A percentile compares a stretch with the other conserved stretches of the same genome.
These are phyloP conservation scores for Yueomyces sp. DNA, from an alignment of 1,139 yeast species.

Conservation along the genomic window DNA sequence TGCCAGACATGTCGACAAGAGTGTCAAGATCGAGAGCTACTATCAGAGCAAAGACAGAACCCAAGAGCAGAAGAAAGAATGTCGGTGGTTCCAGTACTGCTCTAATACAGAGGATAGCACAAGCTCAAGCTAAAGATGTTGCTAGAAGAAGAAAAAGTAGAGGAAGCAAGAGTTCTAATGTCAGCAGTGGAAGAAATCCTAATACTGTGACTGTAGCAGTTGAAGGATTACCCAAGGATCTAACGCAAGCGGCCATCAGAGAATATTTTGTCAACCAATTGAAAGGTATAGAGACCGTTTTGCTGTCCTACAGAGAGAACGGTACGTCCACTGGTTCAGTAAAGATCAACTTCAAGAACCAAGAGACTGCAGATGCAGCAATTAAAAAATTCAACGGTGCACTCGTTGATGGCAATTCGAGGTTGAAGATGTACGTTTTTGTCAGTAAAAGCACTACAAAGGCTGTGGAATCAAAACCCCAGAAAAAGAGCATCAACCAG, in stretches of 20 bases:
- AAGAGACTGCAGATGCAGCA: neutral
- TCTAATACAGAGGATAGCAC: too few species aligned
- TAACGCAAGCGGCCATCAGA: neutral
- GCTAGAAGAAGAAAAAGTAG: neutral
- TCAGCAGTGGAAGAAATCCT: neutral
- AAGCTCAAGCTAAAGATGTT: neutral
- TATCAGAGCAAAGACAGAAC: neutral
- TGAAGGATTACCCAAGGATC: neutral
- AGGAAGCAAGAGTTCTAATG: constrained; percentile 1
- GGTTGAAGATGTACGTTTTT: neutral
- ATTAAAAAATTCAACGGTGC: neutral
- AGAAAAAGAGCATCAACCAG: too few species aligned
- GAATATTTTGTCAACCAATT: neutral
- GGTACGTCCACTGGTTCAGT: neutral
- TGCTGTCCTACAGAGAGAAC: neutral
- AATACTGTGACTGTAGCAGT: neutral
- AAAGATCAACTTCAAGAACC: neutral
- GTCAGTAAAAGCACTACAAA: neutral
- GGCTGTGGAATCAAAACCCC: too few species aligned
- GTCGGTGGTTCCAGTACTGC: neutral
- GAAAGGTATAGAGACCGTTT: neutral
- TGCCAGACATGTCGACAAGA: too few species aligned
- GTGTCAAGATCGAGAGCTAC: neutral
- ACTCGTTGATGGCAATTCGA: neutral
- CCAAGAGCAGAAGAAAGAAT: neutral